phyloP scores from a whole-genome alignment of 805 yeast genomes.

The Lipomyces yamanashiensis region DNA sequence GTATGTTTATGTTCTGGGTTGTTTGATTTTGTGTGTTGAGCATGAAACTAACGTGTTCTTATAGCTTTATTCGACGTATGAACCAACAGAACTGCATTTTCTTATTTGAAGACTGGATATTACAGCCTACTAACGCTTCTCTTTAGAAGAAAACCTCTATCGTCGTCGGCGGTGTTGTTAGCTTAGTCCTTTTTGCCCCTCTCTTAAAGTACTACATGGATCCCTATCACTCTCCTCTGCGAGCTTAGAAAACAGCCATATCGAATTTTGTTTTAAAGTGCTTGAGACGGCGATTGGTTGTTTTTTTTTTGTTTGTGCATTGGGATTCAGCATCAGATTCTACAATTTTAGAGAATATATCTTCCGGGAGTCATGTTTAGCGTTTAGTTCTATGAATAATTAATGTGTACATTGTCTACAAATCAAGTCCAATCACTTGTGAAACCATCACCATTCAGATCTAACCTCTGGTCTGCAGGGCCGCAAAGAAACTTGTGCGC shows the following conservation, averaged over 20 bases:
- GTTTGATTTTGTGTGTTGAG: not conserved
- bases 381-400: not conserved
- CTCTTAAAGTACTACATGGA: not conserved
- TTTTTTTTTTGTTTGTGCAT: not conserved
- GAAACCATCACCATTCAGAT: no score
- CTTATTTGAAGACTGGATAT: not conserved
- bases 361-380: not conserved
- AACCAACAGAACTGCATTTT: not conserved
- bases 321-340: not conserved
- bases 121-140: not conserved
- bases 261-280: no score
- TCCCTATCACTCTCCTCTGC: not conserved
- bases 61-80: constrained; percentile 13
- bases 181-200: not conserved
- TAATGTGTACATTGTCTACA: not conserved
- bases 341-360: not conserved
- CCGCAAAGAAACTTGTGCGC: no score
- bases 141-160: not conserved
- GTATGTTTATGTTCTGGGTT: not conserved
- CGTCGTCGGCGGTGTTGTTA: not conserved
- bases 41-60: not conserved
- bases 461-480: no score
- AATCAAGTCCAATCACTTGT: not conserved
- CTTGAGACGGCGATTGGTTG: not conserved
- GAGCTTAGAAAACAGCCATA: not conserved